These are phyloP conservation scores for Phlegmacium glaucopus DNA, from an alignment of 768 basidiomycete species.

Conservation along the genomic window DNA sequence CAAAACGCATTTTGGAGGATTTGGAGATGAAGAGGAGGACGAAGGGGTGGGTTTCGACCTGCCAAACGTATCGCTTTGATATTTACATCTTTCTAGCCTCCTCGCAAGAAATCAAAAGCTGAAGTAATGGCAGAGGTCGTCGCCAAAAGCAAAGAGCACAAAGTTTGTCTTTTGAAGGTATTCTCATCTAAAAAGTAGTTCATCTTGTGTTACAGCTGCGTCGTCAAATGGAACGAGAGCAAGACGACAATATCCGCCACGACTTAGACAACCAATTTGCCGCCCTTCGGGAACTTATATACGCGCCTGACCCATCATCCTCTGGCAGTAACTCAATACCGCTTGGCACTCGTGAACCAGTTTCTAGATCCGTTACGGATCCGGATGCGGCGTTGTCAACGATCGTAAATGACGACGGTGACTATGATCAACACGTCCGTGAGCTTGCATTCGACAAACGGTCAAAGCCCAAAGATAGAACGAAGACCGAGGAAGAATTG, in stretches of 20 bases:
- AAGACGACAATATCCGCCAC: slow-evolving; percentile 81
- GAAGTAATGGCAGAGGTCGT: slow-evolving; percentile 99
- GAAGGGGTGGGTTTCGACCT: slow-evolving; percentile 34
- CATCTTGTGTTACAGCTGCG: slow-evolving; percentile 48
- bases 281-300: slow-evolving; percentile 72
- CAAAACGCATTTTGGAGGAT: slow-evolving; percentile 82
- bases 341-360: slow-evolving; percentile 21
- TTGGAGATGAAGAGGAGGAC: slow-evolving; percentile 63
- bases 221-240: slow-evolving; percentile 84
- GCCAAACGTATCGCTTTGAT: slow-evolving; percentile 1
- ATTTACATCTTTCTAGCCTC: slow-evolving; percentile 46
- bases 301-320: slow-evolving; percentile 47
- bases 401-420: slow-evolving; percentile 40
- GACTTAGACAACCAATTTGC: slow-evolving; percentile 89
- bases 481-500: slow-evolving; percentile 94
- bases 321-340: slow-evolving; percentile 36
- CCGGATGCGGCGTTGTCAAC: slow-evolving; percentile 17
- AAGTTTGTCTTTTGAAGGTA: slow-evolving; percentile 47
- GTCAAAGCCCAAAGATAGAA: slow-evolving; percentile 91
- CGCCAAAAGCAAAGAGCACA: slow-evolving; percentile 94
- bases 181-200: slow-evolving; percentile 7
- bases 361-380: slow-evolving; percentile 12
- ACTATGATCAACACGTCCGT: slow-evolving; percentile 91
- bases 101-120: slow-evolving; percentile 85
- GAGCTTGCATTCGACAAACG: slow-evolving; percentile 92